Evolutionary conservation across 768 basidiomycete species (phyloP), one percentile per base, ranked within the genome.

Genomic region (Suillus decipiens): DNA sequence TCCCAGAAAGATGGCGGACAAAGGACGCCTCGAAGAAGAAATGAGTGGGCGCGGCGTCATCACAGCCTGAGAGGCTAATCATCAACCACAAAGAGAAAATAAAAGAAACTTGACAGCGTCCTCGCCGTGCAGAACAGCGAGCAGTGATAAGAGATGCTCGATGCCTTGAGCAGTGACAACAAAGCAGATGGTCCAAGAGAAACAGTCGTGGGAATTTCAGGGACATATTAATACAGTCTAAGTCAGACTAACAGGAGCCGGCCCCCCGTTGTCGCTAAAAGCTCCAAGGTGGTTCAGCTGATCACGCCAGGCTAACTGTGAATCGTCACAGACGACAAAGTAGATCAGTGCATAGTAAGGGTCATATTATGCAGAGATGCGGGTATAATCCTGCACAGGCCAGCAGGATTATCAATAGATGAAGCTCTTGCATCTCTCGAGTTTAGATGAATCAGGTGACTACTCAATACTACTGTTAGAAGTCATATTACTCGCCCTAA

Each of bases 1-100:
- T 65, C 84, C 84, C 50, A 86, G 77, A 76, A 82, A 85, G 70
- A 87, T 85, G 69, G 85, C 86, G 65, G 86, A 87, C 75, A 84
- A 80, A 73, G 85, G 85, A 69, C 85, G 85, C 64, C 75, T 78
- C 73, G 79, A 79, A 69, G 76, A 74, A 65, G 76, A 64, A 69
- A 75, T 70, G 56, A 75, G 62, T 61, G 81, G 79, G 71, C 84
- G 84, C 64, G 83, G 74, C 71, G 83, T 81, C 84, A 86, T 86
- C 74, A 74, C 70, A 67, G 59, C 61, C 58, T 55, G 70, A 60
- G 55, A 64, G 68, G 64, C 51, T 63, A 66, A 61, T 72, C 73
- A 75, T 75, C 62, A 73, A 75, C 58, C 67, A 69, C 69, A 63
- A 28, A 41, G 43, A 48, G 47, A 39, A 63, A 64, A 64, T 28